These are phyloP conservation scores for Zymoseptoria ardabiliae DNA, from an alignment of 2,329 filamentous ascomycete genomes.

Conservation along the genomic window DNA sequence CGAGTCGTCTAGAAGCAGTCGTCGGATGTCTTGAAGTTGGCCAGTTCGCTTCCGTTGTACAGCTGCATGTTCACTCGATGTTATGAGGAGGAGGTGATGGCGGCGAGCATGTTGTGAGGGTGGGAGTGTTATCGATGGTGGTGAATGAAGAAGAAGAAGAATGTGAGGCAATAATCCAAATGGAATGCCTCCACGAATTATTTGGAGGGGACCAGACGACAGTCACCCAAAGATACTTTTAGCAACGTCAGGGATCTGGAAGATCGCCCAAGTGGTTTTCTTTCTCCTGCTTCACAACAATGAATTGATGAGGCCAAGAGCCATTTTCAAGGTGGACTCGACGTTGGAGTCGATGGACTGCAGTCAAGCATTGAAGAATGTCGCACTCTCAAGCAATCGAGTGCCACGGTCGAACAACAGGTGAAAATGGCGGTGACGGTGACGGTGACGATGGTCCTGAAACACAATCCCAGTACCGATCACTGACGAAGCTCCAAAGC, in stretches of 20 bases:
- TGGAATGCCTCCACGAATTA: not conserved
- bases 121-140: not conserved
- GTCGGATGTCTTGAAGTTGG: slow-evolving; percentile 26
- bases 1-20: slow-evolving; percentile 9
- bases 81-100: not conserved
- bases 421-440: too few species aligned
- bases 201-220: not conserved
- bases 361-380: too few species aligned
- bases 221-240: not conserved
- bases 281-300: too few species aligned
- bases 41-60: slow-evolving; percentile 30
- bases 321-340: too few species aligned
- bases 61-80: slow-evolving; percentile 20
- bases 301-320: too few species aligned
- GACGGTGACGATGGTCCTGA: too few species aligned
- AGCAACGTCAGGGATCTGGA: not conserved
- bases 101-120: not conserved
- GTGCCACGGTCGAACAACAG: too few species aligned
- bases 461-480: too few species aligned
- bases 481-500: too few species aligned
- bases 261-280: too few species aligned
- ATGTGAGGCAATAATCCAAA: not conserved
- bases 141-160: not conserved
- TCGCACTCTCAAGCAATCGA: too few species aligned
- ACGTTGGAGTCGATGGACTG: too few species aligned